Base-by-base conservation (phyloP, 805 yeast species). In the Wickerhamiella alocasiicola region DNA sequence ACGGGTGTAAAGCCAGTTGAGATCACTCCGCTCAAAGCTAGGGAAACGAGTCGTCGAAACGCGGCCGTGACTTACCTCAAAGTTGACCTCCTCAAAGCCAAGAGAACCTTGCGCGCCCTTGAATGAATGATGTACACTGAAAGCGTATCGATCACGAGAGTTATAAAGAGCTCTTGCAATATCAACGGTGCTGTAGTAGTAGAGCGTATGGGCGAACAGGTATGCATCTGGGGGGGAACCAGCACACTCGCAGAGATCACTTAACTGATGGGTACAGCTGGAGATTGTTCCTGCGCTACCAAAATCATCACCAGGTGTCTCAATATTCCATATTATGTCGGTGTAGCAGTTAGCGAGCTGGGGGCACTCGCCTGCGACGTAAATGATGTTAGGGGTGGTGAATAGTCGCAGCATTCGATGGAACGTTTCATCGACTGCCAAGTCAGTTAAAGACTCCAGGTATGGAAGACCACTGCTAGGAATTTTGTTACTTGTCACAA, bases 11-110 rank as follows among this genome's bases (percentile, higher is more conserved):
- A 40, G 31, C 43, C 43, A 40, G 35, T 29, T 33, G 25, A 40
- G 31, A 17, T 40, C 43, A 12, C 32, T 23, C 26, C 43, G 39
- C 16, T 40, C 43, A 24, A 31, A 40, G 26, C 43, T 40, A 16
- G 43, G 43, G 18, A 40, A 40, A 12, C 43, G 34, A 3, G 43
- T 40, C 3, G 43, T 40, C 2, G 43, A 40, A 2, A 40, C 43
- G 3, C 43, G 13, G 26, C 43, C 43, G 17, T 40, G 43, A 17
- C 38, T 33, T 4, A 30, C 35, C 21, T 40, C 31, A 16, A 34
- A 40, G 24, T 29, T 25, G n/a, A 40, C 43, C 29, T 40, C 43
- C 9, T 35, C 35, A 25, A 29, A 34, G 18, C 43, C 43, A 9
- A 40, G 34, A 15, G 32, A 18, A 5, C 43, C 39, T 2, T 17